phyloP scores from a whole-genome alignment of 1,139 yeast species.

The Suhomyces bolitotheri region DNA sequence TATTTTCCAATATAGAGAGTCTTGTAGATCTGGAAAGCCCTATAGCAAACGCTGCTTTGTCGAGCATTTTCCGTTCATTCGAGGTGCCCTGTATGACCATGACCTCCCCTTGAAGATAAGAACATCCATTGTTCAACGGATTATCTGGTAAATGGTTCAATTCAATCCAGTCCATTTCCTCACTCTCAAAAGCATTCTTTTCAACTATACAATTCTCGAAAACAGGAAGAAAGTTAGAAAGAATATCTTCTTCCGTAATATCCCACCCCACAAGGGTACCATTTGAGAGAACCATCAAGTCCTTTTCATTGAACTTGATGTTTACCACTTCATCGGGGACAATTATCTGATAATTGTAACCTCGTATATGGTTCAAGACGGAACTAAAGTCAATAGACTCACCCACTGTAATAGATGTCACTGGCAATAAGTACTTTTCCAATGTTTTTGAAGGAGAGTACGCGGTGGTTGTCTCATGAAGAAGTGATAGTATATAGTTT shows the following conservation, averaged over 20 bases:
- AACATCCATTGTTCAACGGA: constrained; percentile 30
- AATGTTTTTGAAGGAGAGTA: constrained; percentile 25
- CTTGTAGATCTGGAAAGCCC: constrained; percentile 87
- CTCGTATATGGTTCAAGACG: constrained; percentile 34
- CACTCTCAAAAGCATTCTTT: constrained; percentile 64
- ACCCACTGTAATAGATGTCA: constrained; percentile 67
- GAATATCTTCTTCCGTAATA: constrained; percentile 51
- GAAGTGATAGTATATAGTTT: constrained; percentile 28
- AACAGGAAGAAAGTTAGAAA: constrained; percentile 53
- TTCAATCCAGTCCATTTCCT: constrained; percentile 85
- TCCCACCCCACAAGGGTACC: constrained; percentile 68
- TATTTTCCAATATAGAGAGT: constrained; percentile 72
- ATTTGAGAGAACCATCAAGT: constrained; percentile 27
- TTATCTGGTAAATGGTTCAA: constrained; percentile 27
- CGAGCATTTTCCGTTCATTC: constrained; percentile 53
- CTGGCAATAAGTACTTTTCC: constrained; percentile 31
- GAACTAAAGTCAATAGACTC: constrained; percentile 61
- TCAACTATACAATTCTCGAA: constrained; percentile 32
- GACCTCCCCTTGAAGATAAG: constrained; percentile 66
- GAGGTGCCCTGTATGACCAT: constrained; percentile 58
- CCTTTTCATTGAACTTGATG: constrained; percentile 30
- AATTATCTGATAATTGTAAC: constrained; percentile 42
- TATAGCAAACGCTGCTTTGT: constrained; percentile 85
- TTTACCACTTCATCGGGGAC: constrained; percentile 73
- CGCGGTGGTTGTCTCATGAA: constrained; percentile 25